Percentiles rank a stretch among this genome's conserved stretches.
Conservation (phyloP, 768 basidiomycete species). For the Russula brevipes region DNA sequence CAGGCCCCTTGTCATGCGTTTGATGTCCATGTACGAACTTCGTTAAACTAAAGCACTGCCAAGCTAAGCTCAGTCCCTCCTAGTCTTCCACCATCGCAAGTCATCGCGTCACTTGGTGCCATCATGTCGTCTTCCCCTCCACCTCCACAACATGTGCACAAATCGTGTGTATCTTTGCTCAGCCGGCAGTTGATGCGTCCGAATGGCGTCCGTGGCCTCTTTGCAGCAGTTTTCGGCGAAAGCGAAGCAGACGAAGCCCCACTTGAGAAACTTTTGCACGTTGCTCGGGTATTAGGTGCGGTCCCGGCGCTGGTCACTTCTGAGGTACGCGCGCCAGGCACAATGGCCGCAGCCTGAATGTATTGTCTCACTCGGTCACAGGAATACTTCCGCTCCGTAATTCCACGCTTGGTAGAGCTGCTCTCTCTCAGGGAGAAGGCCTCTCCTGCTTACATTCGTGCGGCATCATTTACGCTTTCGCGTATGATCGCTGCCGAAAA, state of each 20-base stretch:
- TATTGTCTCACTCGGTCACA: conserved; percentile 30
- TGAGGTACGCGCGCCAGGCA: conserved; percentile 41
- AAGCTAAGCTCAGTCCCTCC: conserved; percentile 11
- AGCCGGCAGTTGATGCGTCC: conserved; percentile 66
- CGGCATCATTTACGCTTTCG: conserved; percentile 63
- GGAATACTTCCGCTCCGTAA: conserved; percentile 56
- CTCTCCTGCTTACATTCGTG: conserved; percentile 47
- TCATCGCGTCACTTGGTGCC: conserved; percentile 58
- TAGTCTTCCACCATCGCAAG: conserved; percentile 62
- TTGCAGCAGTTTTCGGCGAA: conserved; percentile 63
- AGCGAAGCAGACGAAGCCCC: conserved; percentile 52
- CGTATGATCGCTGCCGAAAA: conserved; percentile 49
- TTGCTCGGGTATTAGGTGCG: conserved; percentile 58
- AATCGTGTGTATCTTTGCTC: conserved; percentile 56
- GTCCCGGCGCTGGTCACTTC: conserved; percentile 52
- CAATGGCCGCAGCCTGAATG: background rate
- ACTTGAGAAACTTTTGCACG: conserved; percentile 67
- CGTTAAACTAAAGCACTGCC: background rate
- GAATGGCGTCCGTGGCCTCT: conserved; percentile 65
- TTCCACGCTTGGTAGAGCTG: conserved; percentile 52
- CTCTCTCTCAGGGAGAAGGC: conserved; percentile 37
- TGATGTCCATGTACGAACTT: conserved; percentile 57
- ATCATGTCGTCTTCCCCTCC: conserved; percentile 42
- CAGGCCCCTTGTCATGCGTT: conserved; percentile 48
- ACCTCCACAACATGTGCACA: conserved; percentile 48